Evolutionary conservation across 768 basidiomycete species (phyloP), one percentile per base, ranked within the genome.

Genomic region (Leccinellum albellum): DNA sequence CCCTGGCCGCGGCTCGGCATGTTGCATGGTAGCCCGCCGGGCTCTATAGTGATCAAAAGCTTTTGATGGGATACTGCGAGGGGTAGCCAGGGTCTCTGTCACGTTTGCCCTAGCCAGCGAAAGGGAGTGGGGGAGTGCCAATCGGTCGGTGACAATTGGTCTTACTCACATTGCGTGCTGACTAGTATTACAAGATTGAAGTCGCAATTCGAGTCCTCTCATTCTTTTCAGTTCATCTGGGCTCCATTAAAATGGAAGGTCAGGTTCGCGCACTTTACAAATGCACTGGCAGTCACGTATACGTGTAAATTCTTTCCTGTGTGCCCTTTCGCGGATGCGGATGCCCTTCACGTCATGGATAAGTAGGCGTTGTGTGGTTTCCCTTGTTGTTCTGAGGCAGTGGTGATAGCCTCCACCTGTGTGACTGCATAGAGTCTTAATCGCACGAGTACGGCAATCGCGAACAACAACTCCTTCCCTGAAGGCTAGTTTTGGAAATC

Each of bases 341-440:
- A 4, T 17, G 2, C 4, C 20, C 26, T 50, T 69, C 53, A 69
- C 65, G 66, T 49, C 48, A 68, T 29, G 53, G 60, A 67, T 67
- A 69, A 64, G 62, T 67, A 46, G 67, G 62, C 62, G 65, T 54
- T 9, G 51, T 45, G 20, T 17, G 17, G 12, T 53, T 67, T 59
- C 65, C 67, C 33, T 58, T 48, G 33, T 53, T 31, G 64, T 54
- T 40, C 26, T 6, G 58, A 60, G 56, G 59, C 56, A 35, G 15
- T 51, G 55, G 51, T 33, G 53, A 55, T 53, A 64, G 47, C 60
- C 58, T 53, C 50, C 40, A 49, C 44, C 42, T 45, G 53, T 29
- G 50, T 52, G 53, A 53, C 45, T 3, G 31, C 40, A 35, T 15
- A 42, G 15, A 40, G 3, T 24, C 23, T 20, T 49, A 31, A 20